Base-by-base conservation (phyloP, 352 stramenopile genomes). In the Pythium phragmiticola region DNA sequence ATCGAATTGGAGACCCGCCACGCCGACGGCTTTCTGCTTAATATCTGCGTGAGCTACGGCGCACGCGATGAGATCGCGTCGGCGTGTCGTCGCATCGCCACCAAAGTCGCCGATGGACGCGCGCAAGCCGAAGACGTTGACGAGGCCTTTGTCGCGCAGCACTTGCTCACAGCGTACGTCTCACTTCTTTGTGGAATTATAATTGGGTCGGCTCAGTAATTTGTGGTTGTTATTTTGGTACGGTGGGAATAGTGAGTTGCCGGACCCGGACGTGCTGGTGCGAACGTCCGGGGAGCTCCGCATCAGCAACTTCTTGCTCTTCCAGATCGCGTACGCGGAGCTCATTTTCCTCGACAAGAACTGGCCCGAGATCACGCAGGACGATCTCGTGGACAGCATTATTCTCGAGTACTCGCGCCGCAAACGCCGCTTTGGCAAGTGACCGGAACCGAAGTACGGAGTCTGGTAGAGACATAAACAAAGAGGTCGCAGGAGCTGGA, bases 281-380 rank as follows among this genome's bases (percentile, higher is more conserved):
- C 89, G 97, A 26, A 99, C 96, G 12, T 97, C 92, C 41, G 97
- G 97, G 16, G 96, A 99, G 71, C 70, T 86, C 54, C 90, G 97
- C 48, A 80, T 99, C 47, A 98, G 89, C 73, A 99, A 99, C 73
- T 99, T 99, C 70, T 68, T 99, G 48, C 73, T 99, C 8, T 99
- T 89, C 80, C 94, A 99, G 72, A 84, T 90, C 47, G 95, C 95
- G 30, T 98, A 99, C 80, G 75, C 94, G 45, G 95, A 99, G 76
- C 73, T 99, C 14, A 95, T 96, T 65, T 97, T 99, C 70, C 82
- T 96, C 45, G 80, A 97, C 65, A 98, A 99, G 73, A 82, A 93
- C 43, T 99, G 96, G 96, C 96, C 96, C 30, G 95, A 98, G 69
- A 84, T 98, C 66, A 96, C 80, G 46, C 76, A 72, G 19, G 68